A percentile compares a stretch with the other conserved stretches of the same genome.
phyloP scores from a whole-genome alignment of 306 rosid genomes.

The Cucurbita pepo region DNA sequence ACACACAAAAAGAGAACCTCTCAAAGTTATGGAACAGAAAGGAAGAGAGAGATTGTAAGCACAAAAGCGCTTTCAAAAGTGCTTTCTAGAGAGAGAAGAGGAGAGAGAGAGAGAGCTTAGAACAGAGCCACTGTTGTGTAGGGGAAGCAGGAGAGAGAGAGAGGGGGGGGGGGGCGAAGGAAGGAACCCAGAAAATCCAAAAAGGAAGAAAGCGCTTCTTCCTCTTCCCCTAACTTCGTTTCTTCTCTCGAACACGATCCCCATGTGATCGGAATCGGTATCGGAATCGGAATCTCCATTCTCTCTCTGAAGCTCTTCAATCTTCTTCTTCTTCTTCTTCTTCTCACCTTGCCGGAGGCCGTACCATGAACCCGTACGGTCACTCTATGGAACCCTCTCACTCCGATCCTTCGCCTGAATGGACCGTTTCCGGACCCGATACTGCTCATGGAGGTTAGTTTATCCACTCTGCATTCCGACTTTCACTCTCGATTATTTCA shows the following conservation, averaged over 20 bases:
- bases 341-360: constrained; percentile 15
- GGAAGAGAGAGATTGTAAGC: constrained; percentile 1
- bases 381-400: constrained; percentile 46
- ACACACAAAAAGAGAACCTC: constrained; percentile 8
- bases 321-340: constrained; percentile 1
- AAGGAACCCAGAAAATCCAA: constrained; percentile 9
- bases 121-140: constrained; percentile 18
- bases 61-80: not conserved
- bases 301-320: constrained; percentile 6
- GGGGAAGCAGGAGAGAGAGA: not conserved
- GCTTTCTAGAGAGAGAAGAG: constrained; percentile 16
- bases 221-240: not conserved
- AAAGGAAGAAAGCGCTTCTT: constrained; percentile 7
- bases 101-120: constrained; percentile 16
- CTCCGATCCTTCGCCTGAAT: constrained; percentile 82
- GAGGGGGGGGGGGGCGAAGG: constrained; percentile 5
- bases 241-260: constrained; percentile 11
- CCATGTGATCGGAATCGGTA: constrained; percentile 43
- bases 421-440: constrained; percentile 43
- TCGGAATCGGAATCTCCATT: constrained; percentile 33
- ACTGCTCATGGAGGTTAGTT: constrained; percentile 43
- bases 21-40: constrained; percentile 10
- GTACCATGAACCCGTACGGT: constrained; percentile 89
- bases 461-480: constrained; percentile 25
- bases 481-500: constrained; percentile 8